Base-by-base conservation (phyloP, 352 stramenopile genomes). In the Phytopythium kandeliae region DNA sequence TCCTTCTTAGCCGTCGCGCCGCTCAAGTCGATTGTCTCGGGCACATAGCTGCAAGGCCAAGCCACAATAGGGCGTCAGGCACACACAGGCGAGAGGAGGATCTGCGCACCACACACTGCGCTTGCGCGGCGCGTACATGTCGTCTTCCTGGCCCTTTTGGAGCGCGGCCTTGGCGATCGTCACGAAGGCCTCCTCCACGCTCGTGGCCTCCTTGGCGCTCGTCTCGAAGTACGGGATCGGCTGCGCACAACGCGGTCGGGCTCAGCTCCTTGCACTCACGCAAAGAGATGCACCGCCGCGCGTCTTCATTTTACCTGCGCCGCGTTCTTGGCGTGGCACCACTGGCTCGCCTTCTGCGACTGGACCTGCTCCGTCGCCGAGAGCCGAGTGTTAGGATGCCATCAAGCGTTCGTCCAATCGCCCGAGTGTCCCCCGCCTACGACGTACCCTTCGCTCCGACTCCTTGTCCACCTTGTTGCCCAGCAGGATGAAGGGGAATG, bases 401-500 rank as follows among this genome's bases (percentile, higher is more conserved):
- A n/a, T n/a, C n/a, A n/a, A n/a, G n/a, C n/a, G n/a, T n/a, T n/a
- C n/a, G n/a, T n/a, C n/a, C n/a, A n/a, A n/a, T n/a, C n/a, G n/a
- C n/a, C n/a, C n/a, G n/a, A n/a, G n/a, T n/a, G n/a, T n/a, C n/a
- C n/a, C n/a, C n/a, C n/a, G n/a, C n/a, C n/a, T n/a, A n/a, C 25
- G 62, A 15, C 57, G 37, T 21, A 76, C 88, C 49, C 83, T 82
- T 58, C 89, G 65, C 36, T 96, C 85, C 19, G 64, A 45, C 55
- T 97, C 86, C 59, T 97, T 96, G 82, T 99, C 96, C 33, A 98
- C 92, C 74, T 99, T 99, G 70, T 99, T 99, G 31, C 96, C 97
- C 37, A 99, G 63, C 13, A 99, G 89, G 46, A 99, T 95, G 71
- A 99, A 99, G 30, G 96, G 95, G 73, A 99, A 99, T 43, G 86